Evolutionary conservation across 2,329 filamentous ascomycete genomes (phyloP), one percentile per base, ranked within the genome.

Genomic region (Xylariales sp.): DNA sequence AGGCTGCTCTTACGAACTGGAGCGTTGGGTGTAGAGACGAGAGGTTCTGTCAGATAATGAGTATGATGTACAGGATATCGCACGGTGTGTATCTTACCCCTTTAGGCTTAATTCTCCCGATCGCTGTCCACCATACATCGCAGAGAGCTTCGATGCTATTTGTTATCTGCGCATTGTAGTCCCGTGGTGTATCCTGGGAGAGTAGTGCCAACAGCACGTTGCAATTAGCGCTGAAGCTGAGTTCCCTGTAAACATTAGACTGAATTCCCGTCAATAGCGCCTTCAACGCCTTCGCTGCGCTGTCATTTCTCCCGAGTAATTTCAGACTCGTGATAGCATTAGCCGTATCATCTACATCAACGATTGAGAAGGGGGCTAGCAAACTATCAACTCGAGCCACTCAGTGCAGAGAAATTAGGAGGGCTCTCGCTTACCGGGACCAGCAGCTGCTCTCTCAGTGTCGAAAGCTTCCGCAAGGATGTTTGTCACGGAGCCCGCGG

Each of bases 121-220:
- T 32, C 4, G 54, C 54, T 12, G 54, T 56, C 54, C 54, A 56
- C 54, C 54, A 56, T 16, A 56, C 54, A n/a, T 46, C 54, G 23
- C 54, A 56, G 5, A 56, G 39, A 16, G 7, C 14, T 32, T 18
- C 39, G 45, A 56, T 32, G 12, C 23, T 32, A 3, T 32, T 18
- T 18, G 39, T 30, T 45, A 56, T 56, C 54, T 32, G 39, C 14
- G n/a, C 39, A 45, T 46, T 14, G 7, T 56, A 56, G 39, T 56
- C 23, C n/a, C 39, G 36, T 3, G 39, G 54, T 12, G 14, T 4
- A 16, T 45, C 54, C 30, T 56, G 54, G n/a, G 32, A 32, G 5
- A 56, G 54, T 5, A 56, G 23, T n/a, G 54, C 5, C 28, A 56
- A 32, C 39, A 56, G 14, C 39, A 56, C 54, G 32, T 32, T 56